phyloP scores from a whole-genome alignment of 352 stramenopile species.

The Globisporangium lucens region DNA sequence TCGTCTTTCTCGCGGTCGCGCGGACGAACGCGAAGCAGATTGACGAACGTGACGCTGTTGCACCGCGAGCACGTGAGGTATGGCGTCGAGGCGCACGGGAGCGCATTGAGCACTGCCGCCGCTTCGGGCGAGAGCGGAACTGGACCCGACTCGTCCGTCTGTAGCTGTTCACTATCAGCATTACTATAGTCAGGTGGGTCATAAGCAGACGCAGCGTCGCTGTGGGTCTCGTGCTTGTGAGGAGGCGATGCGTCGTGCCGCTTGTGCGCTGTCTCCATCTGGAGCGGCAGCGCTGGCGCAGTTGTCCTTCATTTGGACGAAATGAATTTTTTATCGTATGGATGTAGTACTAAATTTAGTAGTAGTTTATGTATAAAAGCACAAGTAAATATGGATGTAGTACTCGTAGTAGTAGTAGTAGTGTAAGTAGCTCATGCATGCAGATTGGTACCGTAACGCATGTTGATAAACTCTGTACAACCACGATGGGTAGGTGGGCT shows the following conservation, averaged over 20 bases:
- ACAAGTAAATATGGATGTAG: too few relatives aligned
- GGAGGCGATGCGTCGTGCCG: not conserved
- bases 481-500: too few relatives aligned
- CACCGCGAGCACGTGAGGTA: constrained; percentile 78
- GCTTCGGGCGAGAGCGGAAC: constrained; percentile 4
- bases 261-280: constrained; percentile 7
- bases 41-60: constrained; percentile 78
- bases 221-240: not conserved
- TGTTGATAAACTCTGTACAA: too few relatives aligned
- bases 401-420: too few relatives aligned
- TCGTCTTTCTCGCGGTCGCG: constrained; percentile 10
- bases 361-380: too few relatives aligned
- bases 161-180: not conserved
- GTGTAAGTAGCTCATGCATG: too few relatives aligned
- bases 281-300: not conserved
- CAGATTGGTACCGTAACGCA: too few relatives aligned
- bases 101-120: constrained; percentile 13
- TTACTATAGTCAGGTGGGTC: not conserved
- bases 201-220: not conserved
- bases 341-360: too few relatives aligned
- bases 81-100: constrained; percentile 43
- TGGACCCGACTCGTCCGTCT: not conserved
- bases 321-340: too few relatives aligned
- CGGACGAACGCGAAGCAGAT: constrained; percentile 43
- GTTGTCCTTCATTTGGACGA: constrained; percentile 3